Conservation (phyloP, 257 asterid species). For the Misopates orontium region DNA sequence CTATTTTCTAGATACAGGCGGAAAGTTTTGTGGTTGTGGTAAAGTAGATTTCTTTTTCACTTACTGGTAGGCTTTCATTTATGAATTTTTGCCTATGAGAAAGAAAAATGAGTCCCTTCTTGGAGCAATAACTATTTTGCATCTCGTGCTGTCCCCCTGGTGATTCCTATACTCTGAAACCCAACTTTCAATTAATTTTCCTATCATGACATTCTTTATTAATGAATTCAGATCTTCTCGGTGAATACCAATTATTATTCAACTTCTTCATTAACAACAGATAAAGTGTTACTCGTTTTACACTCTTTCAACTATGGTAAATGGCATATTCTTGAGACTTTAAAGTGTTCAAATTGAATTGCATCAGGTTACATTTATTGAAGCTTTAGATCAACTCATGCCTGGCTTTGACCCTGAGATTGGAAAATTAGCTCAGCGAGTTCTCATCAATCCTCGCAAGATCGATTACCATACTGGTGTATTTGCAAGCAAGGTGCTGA, state of each 20-base stretch:
- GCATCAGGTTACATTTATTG: conserved; percentile 82
- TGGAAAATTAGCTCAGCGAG: conserved; percentile 87
- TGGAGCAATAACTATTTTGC: neutral
- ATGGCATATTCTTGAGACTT: conserved; percentile 17
- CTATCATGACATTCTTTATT: too few relatives aligned
- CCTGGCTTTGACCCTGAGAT: conserved; percentile 98
- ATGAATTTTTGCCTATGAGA: neutral
- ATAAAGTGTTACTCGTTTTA: too few relatives aligned
- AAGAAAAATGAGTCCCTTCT: conserved; percentile 1
- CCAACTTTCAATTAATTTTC: neutral
- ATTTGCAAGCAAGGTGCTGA: conserved; percentile 89
- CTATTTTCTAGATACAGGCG: neutral
- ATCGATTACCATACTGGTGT: conserved; percentile 85
- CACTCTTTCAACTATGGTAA: too few relatives aligned
- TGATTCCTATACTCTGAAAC: neutral
- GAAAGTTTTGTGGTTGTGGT: conserved; percentile 18
- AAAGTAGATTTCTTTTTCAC: conserved; percentile 4
- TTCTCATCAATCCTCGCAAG: conserved; percentile 86
- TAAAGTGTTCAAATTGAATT: conserved; percentile 35
- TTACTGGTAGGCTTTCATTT: conserved; percentile 4
- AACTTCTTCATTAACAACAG: neutral
- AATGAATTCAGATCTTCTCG: neutral
- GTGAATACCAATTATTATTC: neutral
- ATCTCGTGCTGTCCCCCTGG: neutral
- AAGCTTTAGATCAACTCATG: conserved; percentile 94